Evolutionary conservation across 805 yeast species (phyloP), one percentile per base, ranked within the genome.

Genomic region (Kazachstania viticola): DNA sequence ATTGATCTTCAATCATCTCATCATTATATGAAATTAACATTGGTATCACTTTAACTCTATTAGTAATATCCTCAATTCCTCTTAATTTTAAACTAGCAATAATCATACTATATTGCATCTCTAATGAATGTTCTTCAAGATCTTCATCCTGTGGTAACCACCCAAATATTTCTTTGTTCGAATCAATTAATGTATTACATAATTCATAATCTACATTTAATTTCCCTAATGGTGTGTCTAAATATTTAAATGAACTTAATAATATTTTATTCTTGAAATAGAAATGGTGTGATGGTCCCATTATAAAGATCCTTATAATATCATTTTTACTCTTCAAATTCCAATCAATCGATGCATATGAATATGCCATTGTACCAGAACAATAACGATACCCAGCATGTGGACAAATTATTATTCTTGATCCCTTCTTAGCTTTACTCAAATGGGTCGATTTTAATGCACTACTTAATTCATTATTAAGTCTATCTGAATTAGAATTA

Each of bases 261-360:
- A 71, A 56, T 1, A 71, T 79, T 17, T 65, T 63, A 17, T 78
- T 76, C 35, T 63, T 63, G 59, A 80, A 83, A 51, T 79, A 87
- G 7, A 80, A 77, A 54, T 82, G 94, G 51, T 91, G 98, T 0
- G 95, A 80, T 1, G 98, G 98, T 0, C 97, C 96, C 50, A 91
- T 52, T 1, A 91, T 62, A 42, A 91, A 81, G 1, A 91, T 71
- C 14, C 88, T 62, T 42, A 73, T 67, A 14, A 67, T 61, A 17
- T 26, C 26, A 7, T 9, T 4, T 6, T 25, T 15, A 14, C 11
- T 15, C 7, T 18, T 14, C n/a, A n/a, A n/a, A 13, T 17, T 27
- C 14, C 74, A 53, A 46, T 82, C 94, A 69, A 88, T 70, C 0
- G 74, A 69, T 2, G 67, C 67, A 46, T 81, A 88, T 0, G 94